Evolutionary conservation across 1,284 basidiomycete genomes (phyloP), one percentile per base, ranked within the genome.

Genomic region (Leccinum angustisporum): DNA sequence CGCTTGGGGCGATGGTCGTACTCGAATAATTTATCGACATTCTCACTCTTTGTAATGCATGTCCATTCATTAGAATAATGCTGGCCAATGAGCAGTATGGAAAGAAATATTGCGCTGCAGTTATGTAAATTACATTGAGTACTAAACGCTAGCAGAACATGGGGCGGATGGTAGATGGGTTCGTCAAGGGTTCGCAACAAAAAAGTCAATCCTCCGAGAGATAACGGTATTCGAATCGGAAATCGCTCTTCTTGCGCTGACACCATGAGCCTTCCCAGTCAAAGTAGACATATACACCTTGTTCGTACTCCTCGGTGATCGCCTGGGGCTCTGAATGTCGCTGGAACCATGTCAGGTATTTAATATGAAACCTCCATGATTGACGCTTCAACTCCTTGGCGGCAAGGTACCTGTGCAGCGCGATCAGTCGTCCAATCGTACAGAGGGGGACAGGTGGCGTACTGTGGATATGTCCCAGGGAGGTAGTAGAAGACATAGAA

Each of bases 291-390:
- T 96, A 97, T 30, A 97, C 95, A 16, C 97, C 97, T 79, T 99
- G 95, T 78, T 99, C 97, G 75, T 98, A 99, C 77, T 99, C 97
- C 72, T 98, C 97, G 54, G 97, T 99, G 75, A 99, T 98, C 4
- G 94, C 95, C 75, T 97, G 95, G n/a, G 97, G 97, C 75, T 99
- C 96, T 25, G 94, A 96, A 72, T 98, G 95, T 58, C 97, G 87
- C 77, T 99, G 97, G 87, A 99, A 99, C 97, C 97, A 99, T 43
- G 97, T 99, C 65, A 99, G 79, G 76, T 98, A 99, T 79, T 99
- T 98, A 68, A 98, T 94, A 77, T 99, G 97, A 83, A 99, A 99
- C 60, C 97, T 88, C 97, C 97, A 99, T 61, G 94, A 96, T 76
- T 98, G 97, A 63, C 93, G 87, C 80, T 99, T 99, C 65, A 99